Base-by-base conservation (phyloP, 371 early-diverging fungal genomes). In the Saksenaea vasiformis region DNA sequence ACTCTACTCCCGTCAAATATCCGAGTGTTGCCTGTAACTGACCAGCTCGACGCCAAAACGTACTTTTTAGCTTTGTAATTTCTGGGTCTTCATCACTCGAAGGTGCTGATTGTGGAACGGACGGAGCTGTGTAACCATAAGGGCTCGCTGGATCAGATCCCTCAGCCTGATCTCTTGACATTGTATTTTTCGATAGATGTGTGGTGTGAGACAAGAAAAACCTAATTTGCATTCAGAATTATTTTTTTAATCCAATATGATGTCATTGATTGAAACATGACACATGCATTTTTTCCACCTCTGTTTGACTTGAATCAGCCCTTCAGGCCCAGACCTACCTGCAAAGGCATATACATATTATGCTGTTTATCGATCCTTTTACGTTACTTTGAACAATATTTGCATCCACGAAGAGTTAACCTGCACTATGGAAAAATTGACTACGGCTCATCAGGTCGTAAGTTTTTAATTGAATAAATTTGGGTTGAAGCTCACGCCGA, bases 11-110 rank as follows among this genome's bases (percentile, higher is more conserved):
- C 2, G 74, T 35, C 13, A 67, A n/a, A 1, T 67, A 62, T 2
- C 79, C 79, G 7, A 79, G n/a, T 4, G 66, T 28, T 0, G 67
- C 61, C 54, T 79, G 76, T 3, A 73, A n/a, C 15, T 70, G 66
- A 4, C 74, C 79, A n/a, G 76, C 69, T 1, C 51, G 51, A 27
- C 64, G 64, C 79, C 79, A 79, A 47, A 79, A 60, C 0, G 56
- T 58, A 38, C 76, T 70, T 24, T 60, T 73, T 17, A 71, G 28
- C 41, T 73, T 71, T 13, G 41, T 26, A 8, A 76, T 3, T 43
- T 67, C 60, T 10, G 76, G 76, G 60, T 79, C 79, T 22, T 36
- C 53, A 31, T 22, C 57, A 51, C 5, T 26, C 28, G 36, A 35
- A 47, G 39, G 22, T 22, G 0, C 19, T 11, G 26, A 10, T 5